These are phyloP conservation scores for Phytopythium delawarense DNA, from an alignment of 352 stramenopile genomes.

Conservation along the genomic window DNA sequence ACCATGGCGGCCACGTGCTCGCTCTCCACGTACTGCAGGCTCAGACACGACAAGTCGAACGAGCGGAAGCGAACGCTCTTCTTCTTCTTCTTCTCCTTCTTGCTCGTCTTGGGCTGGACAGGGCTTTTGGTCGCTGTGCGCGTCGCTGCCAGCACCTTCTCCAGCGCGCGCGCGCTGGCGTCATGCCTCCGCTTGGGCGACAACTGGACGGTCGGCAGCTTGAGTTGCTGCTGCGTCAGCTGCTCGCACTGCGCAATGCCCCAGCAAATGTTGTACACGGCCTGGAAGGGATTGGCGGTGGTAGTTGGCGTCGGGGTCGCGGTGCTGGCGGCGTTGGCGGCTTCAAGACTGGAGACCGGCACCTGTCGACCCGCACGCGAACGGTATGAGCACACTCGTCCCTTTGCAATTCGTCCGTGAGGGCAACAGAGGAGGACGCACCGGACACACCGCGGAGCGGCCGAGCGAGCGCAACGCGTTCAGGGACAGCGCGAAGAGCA, in stretches of 20 bases:
- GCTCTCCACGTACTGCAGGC: conserved; percentile 51
- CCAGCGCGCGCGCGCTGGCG: conserved; percentile 5
- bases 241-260: conserved; percentile 37
- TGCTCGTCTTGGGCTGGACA: neutral
- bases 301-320: neutral
- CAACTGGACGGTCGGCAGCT: conserved; percentile 11
- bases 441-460: neutral
- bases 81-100: conserved; percentile 20
- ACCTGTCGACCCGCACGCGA: neutral
- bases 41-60: conserved; percentile 63
- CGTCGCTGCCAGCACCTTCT: conserved; percentile 12
- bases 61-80: conserved; percentile 59
- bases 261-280: conserved; percentile 23
- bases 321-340: neutral
- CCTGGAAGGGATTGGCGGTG: conserved; percentile 15
- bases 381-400: neutral
- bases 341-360: neutral
- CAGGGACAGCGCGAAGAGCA: conserved; percentile 32
- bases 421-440: neutral
- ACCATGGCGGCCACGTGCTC: conserved; percentile 35
- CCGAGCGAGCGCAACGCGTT: conserved; percentile 24
- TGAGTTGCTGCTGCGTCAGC: conserved; percentile 24
- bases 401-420: neutral
- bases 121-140: conserved; percentile 1
- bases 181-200: conserved; percentile 11